Evolutionary conservation across 768 basidiomycete genomes (phyloP), one percentile per base, ranked within the genome.

Genomic region (Hypholoma sublateritium): DNA sequence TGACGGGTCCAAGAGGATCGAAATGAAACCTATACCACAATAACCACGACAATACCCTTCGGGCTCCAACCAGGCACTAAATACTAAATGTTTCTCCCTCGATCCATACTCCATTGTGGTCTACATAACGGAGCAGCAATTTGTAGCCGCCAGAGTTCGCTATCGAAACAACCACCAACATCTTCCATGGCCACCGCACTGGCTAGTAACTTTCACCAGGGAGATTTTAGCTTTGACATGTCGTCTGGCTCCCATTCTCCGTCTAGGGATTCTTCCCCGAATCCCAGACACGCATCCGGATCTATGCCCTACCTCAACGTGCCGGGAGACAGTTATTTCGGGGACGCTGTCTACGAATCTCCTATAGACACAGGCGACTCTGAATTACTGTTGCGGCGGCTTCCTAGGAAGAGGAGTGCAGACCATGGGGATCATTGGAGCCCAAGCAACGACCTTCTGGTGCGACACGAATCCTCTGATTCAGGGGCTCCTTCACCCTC

Each of bases 351-450:
- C 36, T 64, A 57, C 55, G 66, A 69, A 21, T 68, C 69, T 11
- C 63, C 69, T 5, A 54, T 55, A 6, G 53, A 67, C 17, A 54
- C 59, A 7, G 64, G 50, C 13, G 48, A 60, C 28, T 55, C 51
- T n/a, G 55, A 46, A 22, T 37, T 50, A 4, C 72, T 72, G 11
- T 59, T 76, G 12, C 63, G 73, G 48, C 70, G 75, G 35, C 71
- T 77, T 66, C 65, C 67, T 9, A 68, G 72, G 22, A 44, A 62
- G 11, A 67, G 61, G 34, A 69, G 66, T 50, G 63, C 62, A 39
- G 66, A 68, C 56, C 62, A 65, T 53, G 66, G 66, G 16, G 48
- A 63, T 19, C 53, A 58, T 58, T 64, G 56, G 44, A 61, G 52
- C 55, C 55, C 61, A 41, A 61, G 60, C 50, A 61, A 50, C 35